Base-by-base conservation (phyloP, 495 filamentous ascomycete genomes). In the Xylaria sp. region DNA sequence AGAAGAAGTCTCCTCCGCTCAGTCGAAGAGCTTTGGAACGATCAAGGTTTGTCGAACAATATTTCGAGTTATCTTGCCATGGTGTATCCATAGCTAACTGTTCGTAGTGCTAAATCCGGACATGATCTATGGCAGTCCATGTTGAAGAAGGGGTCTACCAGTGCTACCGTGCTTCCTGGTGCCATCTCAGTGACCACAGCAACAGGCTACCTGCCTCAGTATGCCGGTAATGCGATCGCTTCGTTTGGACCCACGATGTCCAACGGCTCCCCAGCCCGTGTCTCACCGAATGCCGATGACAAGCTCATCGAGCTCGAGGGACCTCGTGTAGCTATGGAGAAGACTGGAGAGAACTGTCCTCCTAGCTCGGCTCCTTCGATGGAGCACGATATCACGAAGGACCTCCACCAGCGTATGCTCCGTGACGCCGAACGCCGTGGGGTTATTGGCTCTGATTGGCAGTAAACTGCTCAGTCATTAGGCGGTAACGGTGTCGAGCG, bases 161-260 rank as follows among this genome's bases (percentile, higher is more conserved):
- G 83, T 48, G 72, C 71, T 21, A 67, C 73, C 15, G 78, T 68
- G 15, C 75, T 81, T 48, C 80, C 80, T 65, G 79, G 84, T 52
- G 76, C 82, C 6, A 64, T 86, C 21, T 82, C 84, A 0, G 82
- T 83, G 46, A 83, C 84, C 8, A 86, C 82, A 8, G 84, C 81
- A 26, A 82, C 82, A 19, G 84, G 83, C 46, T 77, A 80, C 44
- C 61, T 86, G 52, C 84, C 83, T n/a, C 82, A 81, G n/a, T 85
- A 82, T 59, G 67, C 79, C 19, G 83, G 82, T 3, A 72, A 82
- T 69, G 82, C 80, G 0, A 78, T 82, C 9, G 81, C 83, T 11
- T 85, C 84, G 24, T 73, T 86, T 26, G 80, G 75, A 5, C 84
- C 84, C 2, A 75, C 81, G 6, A 75, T 83, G 26, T 79, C 71